Conservation (phyloP, 345 rosid species). For the Ceriops tagal region DNA sequence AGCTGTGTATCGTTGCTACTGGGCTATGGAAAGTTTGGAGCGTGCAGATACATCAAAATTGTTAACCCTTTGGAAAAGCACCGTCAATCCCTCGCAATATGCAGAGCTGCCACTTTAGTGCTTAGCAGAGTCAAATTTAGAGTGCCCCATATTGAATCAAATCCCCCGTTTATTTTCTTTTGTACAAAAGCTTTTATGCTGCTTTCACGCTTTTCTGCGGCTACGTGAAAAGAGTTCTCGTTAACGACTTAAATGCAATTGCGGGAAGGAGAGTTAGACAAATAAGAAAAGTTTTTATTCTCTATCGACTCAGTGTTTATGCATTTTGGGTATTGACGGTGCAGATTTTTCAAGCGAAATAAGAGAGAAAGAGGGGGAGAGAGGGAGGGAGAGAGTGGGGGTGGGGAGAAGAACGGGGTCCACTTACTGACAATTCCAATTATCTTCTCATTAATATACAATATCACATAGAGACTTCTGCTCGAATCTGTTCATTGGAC, state of each 20-base stretch:
- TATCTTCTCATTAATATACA: conserved; percentile 4
- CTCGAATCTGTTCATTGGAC: not conserved
- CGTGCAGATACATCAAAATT: not conserved
- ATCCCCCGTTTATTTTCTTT: not conserved
- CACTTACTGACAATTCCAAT: not conserved
- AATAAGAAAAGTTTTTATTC: not conserved
- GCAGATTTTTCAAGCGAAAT: not conserved
- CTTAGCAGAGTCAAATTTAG: not conserved
- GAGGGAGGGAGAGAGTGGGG: not conserved
- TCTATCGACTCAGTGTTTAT: not conserved
- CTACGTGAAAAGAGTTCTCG: not conserved
- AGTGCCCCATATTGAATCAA: not conserved
- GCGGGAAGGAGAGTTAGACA: not conserved
- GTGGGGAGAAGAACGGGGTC: not conserved
- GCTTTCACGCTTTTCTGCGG: conserved; percentile 1
- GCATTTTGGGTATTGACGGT: not conserved
- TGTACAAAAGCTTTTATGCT: not conserved
- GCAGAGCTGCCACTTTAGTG: not conserved
- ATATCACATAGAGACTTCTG: not conserved
- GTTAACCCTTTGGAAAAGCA: not conserved
- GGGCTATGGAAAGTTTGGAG: not conserved
- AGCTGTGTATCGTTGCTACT: not conserved
- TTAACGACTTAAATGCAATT: not conserved
- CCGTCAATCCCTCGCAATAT: not conserved
- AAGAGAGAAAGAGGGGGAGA: not conserved